Evolutionary conservation across 1,284 basidiomycete species (phyloP), one percentile per base, ranked within the genome.

Genomic region (Takashimella tepidaria): DNA sequence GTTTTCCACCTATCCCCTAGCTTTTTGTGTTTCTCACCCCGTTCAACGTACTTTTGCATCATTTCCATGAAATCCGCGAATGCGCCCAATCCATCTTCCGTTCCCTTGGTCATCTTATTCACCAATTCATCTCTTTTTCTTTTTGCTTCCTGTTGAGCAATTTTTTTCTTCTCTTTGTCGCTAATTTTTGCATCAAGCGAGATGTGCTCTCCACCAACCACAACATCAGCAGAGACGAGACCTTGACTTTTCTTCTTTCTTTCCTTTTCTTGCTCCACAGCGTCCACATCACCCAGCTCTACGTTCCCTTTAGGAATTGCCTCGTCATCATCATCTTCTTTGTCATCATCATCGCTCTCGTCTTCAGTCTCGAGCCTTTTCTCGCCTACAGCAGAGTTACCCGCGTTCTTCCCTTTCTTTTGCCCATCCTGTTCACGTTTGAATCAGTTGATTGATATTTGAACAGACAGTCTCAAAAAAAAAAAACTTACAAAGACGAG

Each of bases 61-160:
- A 70, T 61, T 56, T 78, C 77, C 10, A 72, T 57, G 8, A 66
- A 50, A 59, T 79, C 77, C 4, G 77, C 77, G 19, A 70, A 57
- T 16, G 64, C 62, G 5, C 74, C 75, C 10, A 78, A 54, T 0
- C 61, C 73, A 49, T 70, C 71, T 58, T 79, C 75, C 3, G 70
- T 66, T 10, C 44, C 54, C 62, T 77, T 78, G 4, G 74, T 75
- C 61, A 71, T 69, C 45, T 73, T 62, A 3, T 62, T 66, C 1
- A 78, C 73, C 53, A 72, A 60, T 47, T 70, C 69, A 56, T 79
- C 77, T 24, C 77, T 60, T 61, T 75, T 72, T 45, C 62, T 61
- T 62, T 77, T 77, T 3, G 73, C 76, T 45, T 71, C 68, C 44
- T 63, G 67, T 25, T 64, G 64, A 47, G 71, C 69, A 13, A 63